Conservation (phyloP, 805 yeast species). For the Lipomyces mesembrius region DNA sequence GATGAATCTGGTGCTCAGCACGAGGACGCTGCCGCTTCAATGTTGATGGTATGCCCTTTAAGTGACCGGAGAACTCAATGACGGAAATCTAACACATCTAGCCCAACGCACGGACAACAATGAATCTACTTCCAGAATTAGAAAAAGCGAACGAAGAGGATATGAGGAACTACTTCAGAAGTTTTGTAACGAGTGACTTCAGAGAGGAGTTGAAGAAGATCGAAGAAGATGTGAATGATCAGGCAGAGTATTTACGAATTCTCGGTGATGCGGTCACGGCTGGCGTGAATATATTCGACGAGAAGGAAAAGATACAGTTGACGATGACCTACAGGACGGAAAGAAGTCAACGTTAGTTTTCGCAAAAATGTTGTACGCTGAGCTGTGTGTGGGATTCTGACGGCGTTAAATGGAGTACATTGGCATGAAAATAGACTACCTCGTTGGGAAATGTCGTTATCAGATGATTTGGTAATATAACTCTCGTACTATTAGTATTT, state of each 20-base stretch:
- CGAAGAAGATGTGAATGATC: not conserved
- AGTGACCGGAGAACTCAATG: not conserved
- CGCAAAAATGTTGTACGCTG: constrained; percentile 6
- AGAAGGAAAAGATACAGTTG: constrained; percentile 9
- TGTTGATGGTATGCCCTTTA: not conserved
- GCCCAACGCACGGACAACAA: constrained; percentile 3
- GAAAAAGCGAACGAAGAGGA: constrained; percentile 25
- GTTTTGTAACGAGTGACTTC: constrained; percentile 16
- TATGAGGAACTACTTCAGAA: constrained; percentile 27
- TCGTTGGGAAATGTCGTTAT: not conserved
- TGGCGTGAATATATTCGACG: constrained; percentile 20
- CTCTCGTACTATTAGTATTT: not conserved
- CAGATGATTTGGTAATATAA: no score
- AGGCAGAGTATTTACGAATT: not conserved
- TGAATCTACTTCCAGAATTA: constrained; percentile 12
- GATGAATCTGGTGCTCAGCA: not conserved
- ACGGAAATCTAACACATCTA: constrained; percentile 3
- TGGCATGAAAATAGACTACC: not conserved
- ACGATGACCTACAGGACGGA: not conserved
- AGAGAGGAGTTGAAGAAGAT: constrained; percentile 3
- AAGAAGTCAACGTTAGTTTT: not conserved
- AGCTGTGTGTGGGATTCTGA: not conserved
- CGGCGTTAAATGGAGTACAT: not conserved
- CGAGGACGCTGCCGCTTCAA: not conserved
- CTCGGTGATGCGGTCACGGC: constrained; percentile 8